Evolutionary conservation across 768 basidiomycete genomes (phyloP).

Genomic region (Pleurotus sapidus): DNA sequence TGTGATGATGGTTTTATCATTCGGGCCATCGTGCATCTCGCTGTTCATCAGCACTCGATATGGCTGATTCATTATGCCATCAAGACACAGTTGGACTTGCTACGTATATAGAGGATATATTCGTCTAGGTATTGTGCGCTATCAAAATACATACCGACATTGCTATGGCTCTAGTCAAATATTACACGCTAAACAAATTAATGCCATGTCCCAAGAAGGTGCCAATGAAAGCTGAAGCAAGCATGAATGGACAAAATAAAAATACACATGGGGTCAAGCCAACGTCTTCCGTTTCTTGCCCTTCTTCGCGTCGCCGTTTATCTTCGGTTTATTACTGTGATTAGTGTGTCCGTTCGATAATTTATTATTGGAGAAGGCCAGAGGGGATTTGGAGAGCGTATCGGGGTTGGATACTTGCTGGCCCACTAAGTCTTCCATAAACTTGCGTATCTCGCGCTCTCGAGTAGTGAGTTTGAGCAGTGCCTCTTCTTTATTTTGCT

Average conservation of each 20-base stretch:
- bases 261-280: constrained; percentile 22
- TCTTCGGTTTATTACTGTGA: constrained; percentile 29
- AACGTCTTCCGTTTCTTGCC: constrained; percentile 55
- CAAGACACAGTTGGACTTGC: not conserved
- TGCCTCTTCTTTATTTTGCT: constrained; percentile 68
- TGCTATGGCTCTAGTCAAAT: not conserved
- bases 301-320: constrained; percentile 49
- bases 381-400: constrained; percentile 29
- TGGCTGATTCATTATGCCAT: constrained; percentile 7
- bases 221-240: constrained; percentile 12
- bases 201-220: constrained; percentile 4
- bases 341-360: constrained; percentile 41
- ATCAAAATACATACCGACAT: not conserved
- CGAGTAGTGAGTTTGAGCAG: constrained; percentile 64
- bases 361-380: constrained; percentile 34
- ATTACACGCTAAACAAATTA: constrained; percentile 1
- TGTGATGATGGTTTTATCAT: not conserved
- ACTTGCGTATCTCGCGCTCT: constrained; percentile 76
- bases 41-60: not conserved
- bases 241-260: constrained; percentile 19
- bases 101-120: constrained; percentile 2
- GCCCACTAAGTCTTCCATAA: constrained; percentile 70
- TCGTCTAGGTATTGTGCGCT: not conserved
- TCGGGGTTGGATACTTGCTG: constrained; percentile 37
- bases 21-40: not conserved